Base-by-base conservation (phyloP, 441 rosid genomes). In the Gossypium schwendimanii region DNA sequence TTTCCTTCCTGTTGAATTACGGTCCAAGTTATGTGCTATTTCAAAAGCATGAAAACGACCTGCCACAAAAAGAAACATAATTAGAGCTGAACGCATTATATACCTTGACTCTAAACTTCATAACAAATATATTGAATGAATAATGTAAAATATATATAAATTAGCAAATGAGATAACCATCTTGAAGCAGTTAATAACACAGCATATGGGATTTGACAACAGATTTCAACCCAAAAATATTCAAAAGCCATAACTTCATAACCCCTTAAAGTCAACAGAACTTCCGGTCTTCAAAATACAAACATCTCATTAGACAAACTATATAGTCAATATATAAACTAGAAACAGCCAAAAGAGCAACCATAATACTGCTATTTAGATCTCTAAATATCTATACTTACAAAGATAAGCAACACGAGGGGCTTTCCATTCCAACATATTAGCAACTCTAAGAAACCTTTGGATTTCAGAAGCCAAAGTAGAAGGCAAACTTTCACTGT, bases 401-500 rank as follows among this genome's bases (percentile, higher is more conserved):
- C 98, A 94, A 3, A 92, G 86, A 80, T 92, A 87, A 80, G 99
- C 98, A 76, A 88, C 64, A 7, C 96, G 98, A 81, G 99, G 94
- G 69, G 88, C 93, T 15, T 81, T 81, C 4, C 50, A 63, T 75
- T 89, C 94, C 14, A 92, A 80, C 83, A 83, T 79, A 79, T 94
- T 92, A 9, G 99, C 99, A 39, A 92, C 87, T 62, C 98, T 94
- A 75, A 94, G 97, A 77, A 94, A 94, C 82, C 73, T 80, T 83
- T 87, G 96, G 50, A 94, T 94, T 53, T 86, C 94, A 0, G 96
- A 80, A 70, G 87, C 85, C 72, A 94, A 77, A 24, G 87, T 89
- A 57, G 93, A 68, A 3, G 99, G 99, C 81, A 94, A 60, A 82
- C 89, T 88, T 85, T 94, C 99, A 57, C 99, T 94, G 14, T 91